Conservation (phyloP, 2,329 filamentous ascomycete genomes). For the Aspergillus chevalieri region DNA sequence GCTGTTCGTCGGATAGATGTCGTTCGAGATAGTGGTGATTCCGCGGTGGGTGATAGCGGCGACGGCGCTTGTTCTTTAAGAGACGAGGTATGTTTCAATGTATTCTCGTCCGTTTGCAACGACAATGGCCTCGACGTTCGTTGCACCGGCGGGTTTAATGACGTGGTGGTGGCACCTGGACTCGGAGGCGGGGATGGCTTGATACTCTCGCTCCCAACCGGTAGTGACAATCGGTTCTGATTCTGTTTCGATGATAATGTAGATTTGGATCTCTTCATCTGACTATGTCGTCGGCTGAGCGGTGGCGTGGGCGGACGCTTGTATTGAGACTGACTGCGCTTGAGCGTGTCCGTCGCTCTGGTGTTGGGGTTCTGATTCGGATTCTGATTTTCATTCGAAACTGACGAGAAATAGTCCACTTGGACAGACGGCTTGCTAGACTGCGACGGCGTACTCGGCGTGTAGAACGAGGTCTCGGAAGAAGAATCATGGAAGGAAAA, state of each 20-base stretch:
- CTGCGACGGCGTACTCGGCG: conserved; percentile 9
- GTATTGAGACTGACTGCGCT: conserved; percentile 28
- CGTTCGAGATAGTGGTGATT: conserved; percentile 6
- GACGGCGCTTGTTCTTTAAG: not conserved
- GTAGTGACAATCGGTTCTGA: conserved; percentile 26
- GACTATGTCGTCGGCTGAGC: conserved; percentile 43
- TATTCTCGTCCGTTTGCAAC: conserved; percentile 9
- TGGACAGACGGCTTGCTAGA: conserved; percentile 45
- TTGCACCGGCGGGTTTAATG: conserved; percentile 14
- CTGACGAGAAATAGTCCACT: conserved; percentile 31
- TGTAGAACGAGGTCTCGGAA: conserved; percentile 14
- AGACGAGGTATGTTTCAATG: conserved; percentile 3
- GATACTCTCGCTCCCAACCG: conserved; percentile 43
- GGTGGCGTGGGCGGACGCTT: conserved; percentile 46
- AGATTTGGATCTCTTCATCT: conserved; percentile 34
- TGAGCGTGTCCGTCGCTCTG: conserved; percentile 17
- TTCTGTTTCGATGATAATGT: conserved; percentile 25
- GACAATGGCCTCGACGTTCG: conserved; percentile 3
- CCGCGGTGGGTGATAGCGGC: not conserved
- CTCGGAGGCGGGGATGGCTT: conserved; percentile 25
- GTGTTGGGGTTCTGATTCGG: not conserved
- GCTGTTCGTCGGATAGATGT: conserved; percentile 3
- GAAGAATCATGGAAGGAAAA: conserved; percentile 20
- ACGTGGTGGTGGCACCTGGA: conserved; percentile 24
- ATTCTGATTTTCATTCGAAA: conserved; percentile 8